A percentile compares a stretch with the other conserved stretches of the same genome.
phyloP scores from a whole-genome alignment of 169 alveolate genomes.

The Babesia sp. region DNA sequence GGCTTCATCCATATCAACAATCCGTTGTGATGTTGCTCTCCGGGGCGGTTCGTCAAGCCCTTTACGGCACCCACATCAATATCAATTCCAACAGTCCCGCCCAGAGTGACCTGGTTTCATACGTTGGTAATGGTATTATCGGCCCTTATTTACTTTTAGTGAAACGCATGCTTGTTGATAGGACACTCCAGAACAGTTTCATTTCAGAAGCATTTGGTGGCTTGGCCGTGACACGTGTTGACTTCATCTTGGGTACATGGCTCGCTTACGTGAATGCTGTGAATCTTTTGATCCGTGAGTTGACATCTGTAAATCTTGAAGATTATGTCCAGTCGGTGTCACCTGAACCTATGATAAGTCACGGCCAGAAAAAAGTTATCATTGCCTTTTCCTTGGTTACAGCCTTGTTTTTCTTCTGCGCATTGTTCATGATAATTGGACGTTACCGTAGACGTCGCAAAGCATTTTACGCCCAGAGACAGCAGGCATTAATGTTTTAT shows the following conservation, averaged over 20 bases:
- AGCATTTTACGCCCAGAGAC: neutral
- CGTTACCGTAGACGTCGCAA: slow-evolving; percentile 4
- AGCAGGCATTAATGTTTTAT: neutral
- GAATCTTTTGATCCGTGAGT: neutral
- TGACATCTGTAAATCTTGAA: neutral
- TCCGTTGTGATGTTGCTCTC: slow-evolving; percentile 4
- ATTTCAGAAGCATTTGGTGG: neutral
- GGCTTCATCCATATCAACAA: slow-evolving; percentile 28
- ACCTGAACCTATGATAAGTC: slow-evolving; percentile 7
- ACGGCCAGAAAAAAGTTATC: neutral
- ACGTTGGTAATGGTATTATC: neutral
- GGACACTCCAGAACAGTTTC: neutral
- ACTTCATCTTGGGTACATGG: slow-evolving; percentile 17
- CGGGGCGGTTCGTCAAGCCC: slow-evolving; percentile 14
- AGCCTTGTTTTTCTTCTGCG: neutral
- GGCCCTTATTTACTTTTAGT: slow-evolving; percentile 12
- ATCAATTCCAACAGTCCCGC: neutral
- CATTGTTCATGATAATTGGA: neutral
- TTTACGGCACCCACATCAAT: neutral
- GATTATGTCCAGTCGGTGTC: slow-evolving; percentile 16
- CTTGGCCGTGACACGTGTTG: slow-evolving; percentile 9
- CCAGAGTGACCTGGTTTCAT: neutral
- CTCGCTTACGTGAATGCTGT: slow-evolving; percentile 14
- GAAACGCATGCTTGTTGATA: slow-evolving; percentile 6
- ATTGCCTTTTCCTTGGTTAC: neutral